Evolutionary conservation across 371 early-diverging fungal species (phyloP).

Genomic region (Nematocida sp.): DNA sequence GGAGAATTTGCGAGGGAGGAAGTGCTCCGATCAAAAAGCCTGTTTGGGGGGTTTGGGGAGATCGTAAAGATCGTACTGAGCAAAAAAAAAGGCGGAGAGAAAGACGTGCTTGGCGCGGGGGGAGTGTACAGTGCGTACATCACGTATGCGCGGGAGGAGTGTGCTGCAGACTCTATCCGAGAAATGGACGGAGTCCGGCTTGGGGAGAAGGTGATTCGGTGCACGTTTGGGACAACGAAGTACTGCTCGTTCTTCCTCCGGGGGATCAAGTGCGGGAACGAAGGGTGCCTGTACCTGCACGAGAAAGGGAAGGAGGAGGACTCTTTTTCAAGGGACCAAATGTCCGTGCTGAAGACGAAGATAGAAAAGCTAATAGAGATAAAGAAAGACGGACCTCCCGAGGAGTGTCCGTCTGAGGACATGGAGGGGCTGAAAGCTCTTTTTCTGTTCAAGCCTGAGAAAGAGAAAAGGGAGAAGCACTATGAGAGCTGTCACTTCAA

Average conservation of each 20-base stretch:
- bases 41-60: constrained; percentile 65
- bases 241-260: constrained; percentile 65
- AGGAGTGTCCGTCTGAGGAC: background rate
- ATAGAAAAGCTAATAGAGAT: constrained; percentile 58
- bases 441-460: constrained; percentile 41
- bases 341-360: constrained; percentile 61
- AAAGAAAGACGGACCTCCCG: constrained; percentile 19
- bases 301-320: constrained; percentile 57
- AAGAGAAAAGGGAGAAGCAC: constrained; percentile 10
- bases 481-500: constrained; percentile 52
- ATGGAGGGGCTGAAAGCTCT: constrained; percentile 38
- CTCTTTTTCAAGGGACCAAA: constrained; percentile 63
- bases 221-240: constrained; percentile 66
- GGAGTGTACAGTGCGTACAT: constrained; percentile 63
- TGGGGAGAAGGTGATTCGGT: constrained; percentile 60
- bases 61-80: constrained; percentile 65
- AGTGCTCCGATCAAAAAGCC: constrained; percentile 59
- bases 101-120: background rate
- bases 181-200: constrained; percentile 63
- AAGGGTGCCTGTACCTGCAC: constrained; percentile 65
- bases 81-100: constrained; percentile 40
- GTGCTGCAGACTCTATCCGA: constrained; percentile 61
- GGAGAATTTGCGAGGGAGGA: constrained; percentile 63
- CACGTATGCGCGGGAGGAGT: constrained; percentile 58
- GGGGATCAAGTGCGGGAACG: constrained; percentile 62